Percentiles rank a stretch among this genome's conserved stretches.
Conservation (phyloP, 495 filamentous ascomycete species). For the Antarctomyces pellizariae region DNA sequence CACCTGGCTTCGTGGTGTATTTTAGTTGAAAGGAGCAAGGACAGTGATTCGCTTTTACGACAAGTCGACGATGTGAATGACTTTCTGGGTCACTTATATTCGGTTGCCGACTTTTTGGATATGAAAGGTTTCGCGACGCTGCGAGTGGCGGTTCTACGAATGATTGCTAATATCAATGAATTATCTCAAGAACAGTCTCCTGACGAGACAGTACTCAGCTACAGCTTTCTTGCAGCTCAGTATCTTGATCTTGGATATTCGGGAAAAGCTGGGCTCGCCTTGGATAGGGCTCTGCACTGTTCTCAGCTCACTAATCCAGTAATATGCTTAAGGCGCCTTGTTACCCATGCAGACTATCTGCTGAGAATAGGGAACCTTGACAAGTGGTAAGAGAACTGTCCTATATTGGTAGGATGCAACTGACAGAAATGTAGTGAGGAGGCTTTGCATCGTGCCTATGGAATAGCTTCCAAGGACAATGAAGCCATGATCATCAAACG, state of each 20-base stretch:
- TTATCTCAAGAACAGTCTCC: conserved; percentile 6
- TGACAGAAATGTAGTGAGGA: conserved; percentile 11
- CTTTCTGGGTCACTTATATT: conserved; percentile 36
- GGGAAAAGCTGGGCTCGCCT: conserved; percentile 39
- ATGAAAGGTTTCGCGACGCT: conserved; percentile 37
- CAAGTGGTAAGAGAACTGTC: conserved; percentile 28
- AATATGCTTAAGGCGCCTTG: conserved; percentile 31
- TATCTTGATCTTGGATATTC: conserved; percentile 60
- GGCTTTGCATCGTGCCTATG: conserved; percentile 10
- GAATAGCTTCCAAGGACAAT: conserved; percentile 10
- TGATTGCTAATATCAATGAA: conserved; percentile 17
- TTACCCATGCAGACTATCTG: conserved; percentile 54
- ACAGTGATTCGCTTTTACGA: conserved; percentile 24
- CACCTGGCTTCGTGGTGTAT: conserved; percentile 26
- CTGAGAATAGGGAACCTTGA: conserved; percentile 40
- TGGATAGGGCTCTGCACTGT: conserved; percentile 33
- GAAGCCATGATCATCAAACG: conserved; percentile 20
- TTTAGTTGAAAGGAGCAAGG: conserved; percentile 23
- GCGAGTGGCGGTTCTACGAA: conserved; percentile 20
- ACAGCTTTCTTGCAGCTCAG: conserved; percentile 39
- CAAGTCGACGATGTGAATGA: conserved; percentile 37
- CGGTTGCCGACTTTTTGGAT: conserved; percentile 52
- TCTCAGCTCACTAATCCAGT: conserved; percentile 17
- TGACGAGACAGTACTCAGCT: conserved; percentile 32
- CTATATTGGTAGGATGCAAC: too few species aligned